These are phyloP conservation scores for Tardiomyces depauwii DNA, from an alignment of 1,139 yeast species.

Conservation along the genomic window DNA sequence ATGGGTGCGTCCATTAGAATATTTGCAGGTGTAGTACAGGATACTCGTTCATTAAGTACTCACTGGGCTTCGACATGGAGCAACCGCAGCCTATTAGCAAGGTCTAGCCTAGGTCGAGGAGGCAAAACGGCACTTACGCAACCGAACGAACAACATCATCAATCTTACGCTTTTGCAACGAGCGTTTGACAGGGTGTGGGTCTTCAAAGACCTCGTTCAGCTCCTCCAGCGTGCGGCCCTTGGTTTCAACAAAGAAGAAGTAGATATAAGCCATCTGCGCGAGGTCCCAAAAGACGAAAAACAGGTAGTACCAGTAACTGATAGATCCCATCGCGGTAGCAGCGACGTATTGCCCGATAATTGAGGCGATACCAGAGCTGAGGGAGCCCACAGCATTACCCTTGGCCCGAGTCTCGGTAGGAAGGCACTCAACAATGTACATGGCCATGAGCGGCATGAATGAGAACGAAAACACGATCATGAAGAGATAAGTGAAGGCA, in stretches of 20 bases:
- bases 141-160: too few relatives aligned
- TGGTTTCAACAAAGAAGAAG: slow-evolving; percentile 34
- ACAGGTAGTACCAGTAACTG: slow-evolving; percentile 47
- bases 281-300: slow-evolving; percentile 22
- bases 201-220: slow-evolving; percentile 31
- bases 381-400: slow-evolving; percentile 17
- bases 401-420: slow-evolving; percentile 26
- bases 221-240: slow-evolving; percentile 30
- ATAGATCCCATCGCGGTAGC: slow-evolving; percentile 48
- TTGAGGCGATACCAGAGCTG: slow-evolving; percentile 11
- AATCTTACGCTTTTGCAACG: too few relatives aligned
- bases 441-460: slow-evolving; percentile 17
- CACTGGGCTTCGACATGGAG: too few relatives aligned
- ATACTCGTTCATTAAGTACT: too few relatives aligned
- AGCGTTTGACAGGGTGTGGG: too few relatives aligned
- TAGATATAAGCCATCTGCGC: slow-evolving; percentile 2
- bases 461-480: slow-evolving; percentile 8
- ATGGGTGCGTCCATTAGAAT: too few relatives aligned
- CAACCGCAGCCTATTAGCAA: too few relatives aligned
- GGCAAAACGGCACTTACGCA: too few relatives aligned
- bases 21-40: too few relatives aligned
- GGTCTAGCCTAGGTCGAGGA: too few relatives aligned
- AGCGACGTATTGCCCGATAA: slow-evolving; percentile 38
- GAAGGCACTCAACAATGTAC: slow-evolving; percentile 27
- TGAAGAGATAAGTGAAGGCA: slow-evolving; percentile 12